Base-by-base conservation (phyloP, 2,329 filamentous ascomycete species). In the Apiospora marii region DNA sequence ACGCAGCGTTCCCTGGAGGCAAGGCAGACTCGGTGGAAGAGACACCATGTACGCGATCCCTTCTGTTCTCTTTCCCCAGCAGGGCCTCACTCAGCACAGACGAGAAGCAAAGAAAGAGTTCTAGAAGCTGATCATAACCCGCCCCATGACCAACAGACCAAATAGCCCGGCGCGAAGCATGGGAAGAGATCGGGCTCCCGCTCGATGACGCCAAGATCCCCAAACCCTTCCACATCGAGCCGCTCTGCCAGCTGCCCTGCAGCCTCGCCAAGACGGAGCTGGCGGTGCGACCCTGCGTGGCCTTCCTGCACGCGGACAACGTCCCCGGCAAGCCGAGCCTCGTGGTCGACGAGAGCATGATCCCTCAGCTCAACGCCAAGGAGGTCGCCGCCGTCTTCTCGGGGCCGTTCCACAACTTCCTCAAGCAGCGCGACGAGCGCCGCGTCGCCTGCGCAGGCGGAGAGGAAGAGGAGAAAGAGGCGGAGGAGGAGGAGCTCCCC, bases 381-480 rank as follows among this genome's bases (percentile, higher is more conserved):
- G 96, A 98, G 83, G 96, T 98, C 1, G 95, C 95, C 1, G 95
- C 95, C 64, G 94, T 98, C 46, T 98, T 98, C 84, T 96, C 94
- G 6, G 95, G 93, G 6, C 93, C 94, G 0, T 94, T 98, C 77
- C 90, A 92, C 81, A 93, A 95, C 80, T 98, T 98, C 81, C 84
- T 98, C 70, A 86, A 85, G 67, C 81, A 85, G 44, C 81, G 83
- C 69, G 92, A 94, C 81, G 87, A 93, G 74, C 82, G 85, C 3
- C 81, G 81, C 2, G 78, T 79, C 14, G 75, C 73, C 74, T 81
- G 72, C 78, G n/a, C 7, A 27, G 27, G 34, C 27, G 27, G 27
- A 4, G 27, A 30, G 10, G 24, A 6, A 19, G 16, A 37, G 83
- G 75, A 73, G 13, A 41, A 58, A n/a, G n/a, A n/a, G n/a, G n/a